Conservation (phyloP, 805 yeast genomes). For the Saccharomyces kudriavzevii region DNA sequence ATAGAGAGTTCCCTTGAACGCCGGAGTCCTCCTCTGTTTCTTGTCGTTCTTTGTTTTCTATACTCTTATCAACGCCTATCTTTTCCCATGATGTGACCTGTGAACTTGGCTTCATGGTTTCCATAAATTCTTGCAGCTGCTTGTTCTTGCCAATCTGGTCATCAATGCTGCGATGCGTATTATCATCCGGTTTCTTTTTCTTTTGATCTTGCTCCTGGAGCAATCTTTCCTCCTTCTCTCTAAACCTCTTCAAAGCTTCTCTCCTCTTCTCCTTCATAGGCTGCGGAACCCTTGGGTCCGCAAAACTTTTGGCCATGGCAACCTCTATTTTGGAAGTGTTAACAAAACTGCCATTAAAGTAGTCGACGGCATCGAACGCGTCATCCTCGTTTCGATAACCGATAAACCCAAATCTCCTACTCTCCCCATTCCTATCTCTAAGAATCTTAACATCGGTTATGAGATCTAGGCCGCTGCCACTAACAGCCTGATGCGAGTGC, state of each 20-base stretch:
- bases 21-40: slow-evolving; percentile 32
- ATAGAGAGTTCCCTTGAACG: slow-evolving; percentile 31
- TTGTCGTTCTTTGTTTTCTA: slow-evolving; percentile 21
- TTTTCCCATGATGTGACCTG: slow-evolving; percentile 69
- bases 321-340: slow-evolving; percentile 79
- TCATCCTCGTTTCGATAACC: slow-evolving; percentile 71
- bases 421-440: slow-evolving; percentile 73
- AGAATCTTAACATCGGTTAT: slow-evolving; percentile 86
- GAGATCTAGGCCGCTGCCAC: slow-evolving; percentile 36
- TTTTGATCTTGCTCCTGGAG: slow-evolving; percentile 35
- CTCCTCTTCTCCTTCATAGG: slow-evolving; percentile 48
- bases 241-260: slow-evolving; percentile 41
- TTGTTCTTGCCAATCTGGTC: slow-evolving; percentile 57
- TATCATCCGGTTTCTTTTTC: slow-evolving; percentile 26
- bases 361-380: slow-evolving; percentile 70
- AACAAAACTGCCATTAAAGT: slow-evolving; percentile 69
- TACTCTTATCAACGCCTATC: slow-evolving; percentile 3
- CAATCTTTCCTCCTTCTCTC: slow-evolving; percentile 41
- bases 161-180: slow-evolving; percentile 35
- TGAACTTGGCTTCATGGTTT: slow-evolving; percentile 69
- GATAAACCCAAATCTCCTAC: slow-evolving; percentile 87
- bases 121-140: slow-evolving; percentile 70
- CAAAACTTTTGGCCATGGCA: slow-evolving; percentile 72
- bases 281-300: slow-evolving; percentile 73
- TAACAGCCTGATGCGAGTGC: slow-evolving; percentile 10